Conservation (phyloP, 2,329 filamentous ascomycete genomes). For the Trichothecium sympodiale region DNA sequence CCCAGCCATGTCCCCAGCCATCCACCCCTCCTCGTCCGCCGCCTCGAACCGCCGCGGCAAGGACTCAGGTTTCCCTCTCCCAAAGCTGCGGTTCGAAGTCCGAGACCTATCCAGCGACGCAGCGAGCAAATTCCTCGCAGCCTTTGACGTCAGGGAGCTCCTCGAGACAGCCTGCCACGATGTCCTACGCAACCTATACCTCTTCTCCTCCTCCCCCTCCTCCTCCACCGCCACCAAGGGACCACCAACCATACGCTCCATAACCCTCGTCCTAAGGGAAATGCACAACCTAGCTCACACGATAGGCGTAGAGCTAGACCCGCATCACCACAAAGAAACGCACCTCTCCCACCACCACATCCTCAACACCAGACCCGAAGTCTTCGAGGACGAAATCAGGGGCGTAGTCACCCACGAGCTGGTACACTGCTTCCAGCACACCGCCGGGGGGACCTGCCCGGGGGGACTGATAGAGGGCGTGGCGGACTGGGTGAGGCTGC, state of each 20-base stretch:
- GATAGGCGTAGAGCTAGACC: conserved; percentile 64
- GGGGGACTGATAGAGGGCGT: conserved; percentile 82
- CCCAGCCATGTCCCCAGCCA: conserved; percentile 16
- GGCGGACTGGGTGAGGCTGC: conserved; percentile 83
- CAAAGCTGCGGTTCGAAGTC: conserved; percentile 49
- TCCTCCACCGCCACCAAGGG: conserved; percentile 23
- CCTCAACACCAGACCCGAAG: conserved; percentile 25
- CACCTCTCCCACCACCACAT: conserved; percentile 78
- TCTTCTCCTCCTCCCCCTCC: conserved; percentile 18
- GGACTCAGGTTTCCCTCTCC: conserved; percentile 25
- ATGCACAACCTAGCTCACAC: conserved; percentile 88
- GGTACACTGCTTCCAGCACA: conserved; percentile 88
- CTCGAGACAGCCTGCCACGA: conserved; percentile 52
- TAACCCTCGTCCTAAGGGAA: conserved; percentile 70
- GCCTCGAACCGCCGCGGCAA: conserved; percentile 1
- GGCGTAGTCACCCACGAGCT: conserved; percentile 88
- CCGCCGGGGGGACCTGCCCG: conserved; percentile 49
- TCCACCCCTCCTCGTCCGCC: conserved; percentile 3
- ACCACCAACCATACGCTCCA: conserved; percentile 56
- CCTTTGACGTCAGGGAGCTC: no score
- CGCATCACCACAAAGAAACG: conserved; percentile 77
- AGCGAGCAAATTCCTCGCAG: no score
- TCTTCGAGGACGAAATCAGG: conserved; percentile 52
- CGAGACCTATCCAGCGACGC: conserved; percentile 50
- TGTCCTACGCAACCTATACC: conserved; percentile 66